Evolutionary conservation across 345 rosid genomes (phyloP), one percentile per base, ranked within the genome.

Genomic region (Toxicodendron radicans): DNA sequence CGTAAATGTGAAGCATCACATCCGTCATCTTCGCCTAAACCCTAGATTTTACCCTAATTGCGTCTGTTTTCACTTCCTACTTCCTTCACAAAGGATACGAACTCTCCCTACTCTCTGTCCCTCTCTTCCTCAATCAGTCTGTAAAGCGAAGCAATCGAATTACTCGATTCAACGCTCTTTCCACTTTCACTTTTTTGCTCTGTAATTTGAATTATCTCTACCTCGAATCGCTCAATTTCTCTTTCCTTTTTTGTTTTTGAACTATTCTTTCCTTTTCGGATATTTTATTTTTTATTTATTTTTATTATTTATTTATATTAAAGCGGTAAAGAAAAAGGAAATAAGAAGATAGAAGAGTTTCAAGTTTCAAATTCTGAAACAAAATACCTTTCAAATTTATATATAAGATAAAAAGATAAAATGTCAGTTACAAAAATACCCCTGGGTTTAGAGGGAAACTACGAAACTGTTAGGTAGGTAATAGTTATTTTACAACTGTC

Each of bases 1-100:
- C 96, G 82, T 93, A 95, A 52, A 95, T 79, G 74, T 95, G 97
- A 72, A 95, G 81, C 53, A 84, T 68, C 69, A 95, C 99, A 69
- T 95, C 98, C 88, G 81, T 73, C 98, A 84, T 89, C 81, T 48
- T 83, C 81, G 52, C 41, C 76, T 48, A 62, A 57, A 73, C 78
- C 73, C 73, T 32, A 59, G 58, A 68, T 73, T 79, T 62, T 71
- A 53, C 73, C 74, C 77, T 67, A 62, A 72, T 49, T 49, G 10
- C 10, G 38, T 49, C 54, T 20, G 53, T 41, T 52, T 35, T 20
- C 24, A 45, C 53, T 61, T 71, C 20, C 38, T 33, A 33, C 38
- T 33, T 33, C 2, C 38, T 24, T 58, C 45, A 58, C 56, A 16
- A 23, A 16, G 7, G 14, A 33, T 1, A 65, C n/a, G 4, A 24